Conservation (phyloP, 495 filamentous ascomycete species). For the Hypomontagnella submonticulosa region DNA sequence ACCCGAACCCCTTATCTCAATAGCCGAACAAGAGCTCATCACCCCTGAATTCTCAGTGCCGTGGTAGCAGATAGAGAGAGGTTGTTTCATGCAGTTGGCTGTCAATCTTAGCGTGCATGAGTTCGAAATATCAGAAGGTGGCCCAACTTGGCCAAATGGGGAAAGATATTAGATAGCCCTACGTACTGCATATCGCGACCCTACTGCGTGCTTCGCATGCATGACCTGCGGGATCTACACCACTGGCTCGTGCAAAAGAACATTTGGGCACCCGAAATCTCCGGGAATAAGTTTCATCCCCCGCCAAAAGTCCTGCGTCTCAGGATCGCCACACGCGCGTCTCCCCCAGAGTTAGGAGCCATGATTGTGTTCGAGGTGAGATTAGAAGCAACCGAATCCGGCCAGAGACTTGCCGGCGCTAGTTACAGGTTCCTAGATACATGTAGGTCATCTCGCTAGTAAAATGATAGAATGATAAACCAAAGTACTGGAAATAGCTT, state of each 20-base stretch:
- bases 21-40: conserved; percentile 9
- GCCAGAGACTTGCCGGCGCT: conserved; percentile 8
- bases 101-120: conserved; percentile 19
- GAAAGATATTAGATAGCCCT: conserved; percentile 40
- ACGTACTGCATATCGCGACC: conserved; percentile 39
- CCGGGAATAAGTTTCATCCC: conserved; percentile 33
- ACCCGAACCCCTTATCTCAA: conserved; percentile 24
- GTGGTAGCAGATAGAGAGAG: conserved; percentile 33
- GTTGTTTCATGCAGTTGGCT: conserved; percentile 28
- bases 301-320: conserved; percentile 25
- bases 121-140: conserved; percentile 18
- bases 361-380: conserved; percentile 3
- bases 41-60: conserved; percentile 18
- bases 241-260: conserved; percentile 26
- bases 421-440: no score
- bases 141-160: conserved; percentile 29
- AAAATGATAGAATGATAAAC: no score
- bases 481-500: no score
- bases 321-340: conserved; percentile 36
- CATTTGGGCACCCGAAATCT: conserved; percentile 31
- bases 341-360: conserved; percentile 23
- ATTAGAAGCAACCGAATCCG: conserved; percentile 5
- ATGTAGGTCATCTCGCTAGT: no score
- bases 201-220: conserved; percentile 39
- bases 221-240: conserved; percentile 35